phyloP scores from a whole-genome alignment of 805 yeast genomes.

The Blastobotrys chiropterorum region DNA sequence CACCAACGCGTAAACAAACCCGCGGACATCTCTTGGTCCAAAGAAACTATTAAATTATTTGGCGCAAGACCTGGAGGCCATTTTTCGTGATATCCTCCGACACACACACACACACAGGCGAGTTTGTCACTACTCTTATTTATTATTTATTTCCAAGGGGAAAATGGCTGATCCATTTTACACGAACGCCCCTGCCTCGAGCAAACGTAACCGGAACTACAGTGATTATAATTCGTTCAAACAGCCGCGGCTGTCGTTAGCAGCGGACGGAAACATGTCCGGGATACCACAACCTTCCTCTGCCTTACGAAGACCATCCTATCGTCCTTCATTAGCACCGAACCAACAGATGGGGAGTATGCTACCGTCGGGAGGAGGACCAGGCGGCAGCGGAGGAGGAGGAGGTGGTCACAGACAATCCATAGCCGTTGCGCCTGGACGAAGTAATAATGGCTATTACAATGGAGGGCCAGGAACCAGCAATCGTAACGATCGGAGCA shows the following conservation, averaged over 20 bases:
- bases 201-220: neutral
- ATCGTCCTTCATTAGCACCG: slow-evolving; percentile 13
- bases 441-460: neutral
- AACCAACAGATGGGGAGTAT: neutral
- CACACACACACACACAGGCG: too few relatives aligned
- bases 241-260: neutral
- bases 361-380: slow-evolving; percentile 10
- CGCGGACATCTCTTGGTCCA: too few relatives aligned
- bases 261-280: slow-evolving; percentile 1
- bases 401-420: slow-evolving; percentile 9
- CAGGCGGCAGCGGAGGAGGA: too few relatives aligned
- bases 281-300: slow-evolving; percentile 6
- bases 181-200: neutral
- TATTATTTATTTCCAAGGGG: too few relatives aligned
- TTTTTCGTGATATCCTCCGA: too few relatives aligned
- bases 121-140: too few relatives aligned
- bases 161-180: neutral
- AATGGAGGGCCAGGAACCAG: neutral
- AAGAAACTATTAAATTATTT: too few relatives aligned
- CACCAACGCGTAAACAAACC: neutral
- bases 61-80: too few relatives aligned
- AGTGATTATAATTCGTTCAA: neutral
- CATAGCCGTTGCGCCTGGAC: slow-evolving; percentile 8
- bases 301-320: slow-evolving; percentile 14
- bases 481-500: neutral